Base-by-base conservation (phyloP, 768 basidiomycete species). In the Roridomyces roridus region DNA sequence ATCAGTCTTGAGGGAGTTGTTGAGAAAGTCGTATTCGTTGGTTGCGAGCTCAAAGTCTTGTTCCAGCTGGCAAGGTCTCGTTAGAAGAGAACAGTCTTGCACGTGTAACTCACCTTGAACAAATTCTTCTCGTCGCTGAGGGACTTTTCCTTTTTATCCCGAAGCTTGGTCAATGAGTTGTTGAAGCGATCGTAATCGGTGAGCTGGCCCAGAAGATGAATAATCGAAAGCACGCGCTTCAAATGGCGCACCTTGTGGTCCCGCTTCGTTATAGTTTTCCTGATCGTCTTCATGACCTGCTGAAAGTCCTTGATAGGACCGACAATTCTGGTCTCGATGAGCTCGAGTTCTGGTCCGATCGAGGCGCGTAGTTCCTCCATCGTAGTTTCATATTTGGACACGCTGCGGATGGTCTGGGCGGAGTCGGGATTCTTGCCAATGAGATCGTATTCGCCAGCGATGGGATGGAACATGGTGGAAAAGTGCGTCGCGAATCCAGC, bases 111-210 rank as follows among this genome's bases (percentile, higher is more conserved):
- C 54, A 91, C 94, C 82, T 96, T 97, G 85, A 96, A 97, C 59
- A 96, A 68, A 68, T 96, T 93, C 83, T 98, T 97, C 81, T 98
- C 96, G 66, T 98, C 96, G 64, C 79, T 93, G 62, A 98, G 75
- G 18, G 91, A 88, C 76, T 98, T 99, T 69, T 99, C 96, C 76
- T 98, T 96, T 85, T 99, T 99, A 72, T 99, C 96, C 55, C 97
- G 82, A 55, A 98, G 79, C 74, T 99, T 98, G 54, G 89, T 94
- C 62, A 98, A 76, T 18, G 94, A 93, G 67, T 97, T 98, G 73
- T 98, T 98, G 81, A 86, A 92, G 46, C 97, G 89, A 77, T 99
- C 97, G 64, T 88, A 99, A 74, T 99, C 97, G 23, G 89, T 78
- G 55, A 98, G 80, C 91, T 92, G 50, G 25, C 47, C 46, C 51